Evolutionary conservation across 768 basidiomycete species (phyloP), one percentile per base, ranked within the genome.

Genomic region (Hygrophorus pudorinus): DNA sequence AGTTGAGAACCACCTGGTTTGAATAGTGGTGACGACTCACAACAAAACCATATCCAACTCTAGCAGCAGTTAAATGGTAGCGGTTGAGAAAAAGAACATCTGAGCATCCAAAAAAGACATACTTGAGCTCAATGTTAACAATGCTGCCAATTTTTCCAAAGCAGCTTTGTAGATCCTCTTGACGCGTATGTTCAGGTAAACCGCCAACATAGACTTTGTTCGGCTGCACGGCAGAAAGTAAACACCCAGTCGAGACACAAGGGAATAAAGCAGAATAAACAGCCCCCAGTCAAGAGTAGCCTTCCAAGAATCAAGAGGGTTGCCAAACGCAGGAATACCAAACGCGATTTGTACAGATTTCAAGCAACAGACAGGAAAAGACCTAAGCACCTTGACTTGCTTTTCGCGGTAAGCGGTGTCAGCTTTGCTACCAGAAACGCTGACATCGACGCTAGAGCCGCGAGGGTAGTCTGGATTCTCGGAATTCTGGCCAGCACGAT

Each of bases 191-290:
- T 65, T 88, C 85, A 51, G 88, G 89, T 48, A 91, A 75, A 52
- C 87, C 86, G 59, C 88, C 88, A 59, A 92, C 79, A 62, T 92
- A 92, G 62, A 92, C 81, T 69, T 92, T 92, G 69, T 88, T 89
- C 69, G 86, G 82, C 86, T 90, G 75, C 68, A 72, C 68, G 70
- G 73, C 71, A 76, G 67, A 78, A 71, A 63, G 73, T 80, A 69
- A 81, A 78, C 78, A 78, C 75, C 67, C 65, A 68, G 73, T 72
- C 60, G 62, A 67, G 66, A 73, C 67, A 71, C 61, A 66, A 61
- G 62, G 63, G 60, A 54, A 61, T 60, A 58, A 70, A 69, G 69
- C 66, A 73, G 57, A 62, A 67, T 60, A 69, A 72, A 63, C 68
- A 68, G 62, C 43, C 43, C 24, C 24, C 24, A 24, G 24, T 24